Evolutionary conservation across 305 asterid genomes (phyloP).

Genomic region (Fraxinus ornus): DNA sequence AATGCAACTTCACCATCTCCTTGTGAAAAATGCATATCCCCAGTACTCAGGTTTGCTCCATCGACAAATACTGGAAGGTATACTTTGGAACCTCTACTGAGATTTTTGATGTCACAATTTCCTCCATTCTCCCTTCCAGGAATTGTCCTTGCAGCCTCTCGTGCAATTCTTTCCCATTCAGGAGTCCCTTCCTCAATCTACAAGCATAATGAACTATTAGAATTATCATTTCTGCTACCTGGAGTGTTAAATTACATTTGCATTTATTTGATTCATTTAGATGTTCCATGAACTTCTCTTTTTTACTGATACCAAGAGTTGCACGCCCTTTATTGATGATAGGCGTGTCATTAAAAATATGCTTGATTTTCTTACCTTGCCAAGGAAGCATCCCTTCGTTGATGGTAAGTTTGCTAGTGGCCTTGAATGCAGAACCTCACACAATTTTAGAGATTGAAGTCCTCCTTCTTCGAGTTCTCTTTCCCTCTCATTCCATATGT

Average conservation of each 20-base stretch:
- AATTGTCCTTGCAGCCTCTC: slow-evolving; percentile 84
- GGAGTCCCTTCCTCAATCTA: slow-evolving; percentile 70
- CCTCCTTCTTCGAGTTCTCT: slow-evolving; percentile 68
- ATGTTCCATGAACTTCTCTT: not conserved
- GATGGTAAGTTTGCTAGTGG: slow-evolving; percentile 90
- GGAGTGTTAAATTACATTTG: not conserved
- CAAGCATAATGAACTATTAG: slow-evolving; percentile 10
- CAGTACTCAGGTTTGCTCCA: slow-evolving; percentile 93
- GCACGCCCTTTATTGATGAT: not conserved
- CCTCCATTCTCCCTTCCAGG: slow-evolving; percentile 99
- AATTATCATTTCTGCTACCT: not conserved
- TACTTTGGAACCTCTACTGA: slow-evolving; percentile 84
- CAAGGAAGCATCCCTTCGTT: slow-evolving; percentile 74
- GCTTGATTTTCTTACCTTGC: slow-evolving; percentile 53
- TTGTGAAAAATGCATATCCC: slow-evolving; percentile 96
- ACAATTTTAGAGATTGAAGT: slow-evolving; percentile 52
- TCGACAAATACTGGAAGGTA: slow-evolving; percentile 95
- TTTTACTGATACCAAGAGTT: not conserved
- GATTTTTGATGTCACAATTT: slow-evolving; percentile 89
- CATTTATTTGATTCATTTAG: not conserved
- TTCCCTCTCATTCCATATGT: slow-evolving; percentile 84
- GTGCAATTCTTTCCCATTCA: slow-evolving; percentile 84
- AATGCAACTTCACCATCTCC: slow-evolving; percentile 98
- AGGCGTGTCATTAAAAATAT: not conserved
- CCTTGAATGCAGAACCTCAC: slow-evolving; percentile 87